These are phyloP conservation scores for Dothideomycetes sp. DNA, from an alignment of 2,329 filamentous ascomycete species.

Conservation along the genomic window DNA sequence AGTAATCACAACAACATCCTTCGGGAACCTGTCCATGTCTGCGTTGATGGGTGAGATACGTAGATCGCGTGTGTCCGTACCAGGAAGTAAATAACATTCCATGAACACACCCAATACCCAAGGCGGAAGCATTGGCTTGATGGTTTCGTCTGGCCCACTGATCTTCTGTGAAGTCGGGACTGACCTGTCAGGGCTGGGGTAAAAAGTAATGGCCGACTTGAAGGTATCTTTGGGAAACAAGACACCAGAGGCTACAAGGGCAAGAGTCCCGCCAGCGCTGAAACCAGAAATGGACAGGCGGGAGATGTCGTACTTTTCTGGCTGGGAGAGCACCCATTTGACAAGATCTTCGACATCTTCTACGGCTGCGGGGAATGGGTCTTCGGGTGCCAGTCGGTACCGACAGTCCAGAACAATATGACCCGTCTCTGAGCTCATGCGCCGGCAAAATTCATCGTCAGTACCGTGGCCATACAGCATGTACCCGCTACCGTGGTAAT, in stretches of 20 bases:
- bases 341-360: constrained; percentile 34
- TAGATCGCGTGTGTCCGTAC: constrained; percentile 18
- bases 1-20: constrained; percentile 22
- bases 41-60: constrained; percentile 25
- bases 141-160: constrained; percentile 16
- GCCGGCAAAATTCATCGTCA: constrained; percentile 28
- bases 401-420: constrained; percentile 29
- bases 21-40: constrained; percentile 15
- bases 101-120: constrained; percentile 18
- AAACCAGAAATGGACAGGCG: constrained; percentile 27
- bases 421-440: constrained; percentile 22
- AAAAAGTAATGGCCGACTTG: constrained; percentile 21
- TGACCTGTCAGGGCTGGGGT: constrained; percentile 16
- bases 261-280: constrained; percentile 29
- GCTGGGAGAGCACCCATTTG: constrained; percentile 26
- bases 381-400: constrained; percentile 33
- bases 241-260: constrained; percentile 21
- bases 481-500: constrained; percentile 25
- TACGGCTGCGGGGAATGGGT: constrained; percentile 31
- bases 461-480: constrained; percentile 25
- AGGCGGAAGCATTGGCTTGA: constrained; percentile 1
- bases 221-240: constrained; percentile 22
- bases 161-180: constrained; percentile 21
- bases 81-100: constrained; percentile 23
- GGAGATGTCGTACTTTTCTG: constrained; percentile 19